Evolutionary conservation across 352 stramenopile species (phyloP).

Genomic region (Phytophthora ramorum): DNA sequence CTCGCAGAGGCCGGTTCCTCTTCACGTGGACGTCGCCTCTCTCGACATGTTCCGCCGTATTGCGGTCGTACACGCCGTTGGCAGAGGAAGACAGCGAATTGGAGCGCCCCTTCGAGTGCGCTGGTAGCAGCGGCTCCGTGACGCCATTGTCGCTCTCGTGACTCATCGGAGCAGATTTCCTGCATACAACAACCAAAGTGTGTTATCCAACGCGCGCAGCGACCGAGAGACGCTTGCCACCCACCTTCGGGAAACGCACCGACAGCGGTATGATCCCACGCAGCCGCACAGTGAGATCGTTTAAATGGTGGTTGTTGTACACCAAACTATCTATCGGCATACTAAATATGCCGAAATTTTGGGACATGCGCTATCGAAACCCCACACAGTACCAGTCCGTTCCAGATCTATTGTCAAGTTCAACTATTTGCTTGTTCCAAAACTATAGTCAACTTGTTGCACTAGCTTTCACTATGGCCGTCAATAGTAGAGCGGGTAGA

Average conservation of each 20-base stretch:
- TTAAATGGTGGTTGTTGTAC: too few species aligned
- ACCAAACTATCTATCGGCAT: too few species aligned
- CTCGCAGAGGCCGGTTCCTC: constrained; percentile 52
- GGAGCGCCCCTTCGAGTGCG: constrained; percentile 41
- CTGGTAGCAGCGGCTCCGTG: constrained; percentile 60
- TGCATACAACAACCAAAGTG: not conserved
- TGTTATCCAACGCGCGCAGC: not conserved
- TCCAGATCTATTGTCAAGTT: not conserved
- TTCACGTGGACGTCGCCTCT: constrained; percentile 27
- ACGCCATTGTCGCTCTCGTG: constrained; percentile 33
- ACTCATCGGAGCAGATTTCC: constrained; percentile 30
- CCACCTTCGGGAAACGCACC: not conserved
- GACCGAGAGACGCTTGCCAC: not conserved
- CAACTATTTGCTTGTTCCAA: not conserved
- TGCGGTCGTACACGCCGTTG: constrained; percentile 27
- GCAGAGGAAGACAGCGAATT: constrained; percentile 25
- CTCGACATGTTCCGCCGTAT: constrained; percentile 14
- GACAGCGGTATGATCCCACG: too few species aligned
- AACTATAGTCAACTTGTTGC: not conserved
- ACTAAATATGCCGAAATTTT: too few species aligned
- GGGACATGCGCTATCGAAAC: too few species aligned
- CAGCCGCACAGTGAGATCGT: too few species aligned
- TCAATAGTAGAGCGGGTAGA: not conserved
- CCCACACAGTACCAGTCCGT: not conserved
- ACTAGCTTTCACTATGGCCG: constrained; percentile 2